Evolutionary conservation across 192 early-diverging fungal genomes (phyloP).

Genomic region (Lobosporangium transversale): DNA sequence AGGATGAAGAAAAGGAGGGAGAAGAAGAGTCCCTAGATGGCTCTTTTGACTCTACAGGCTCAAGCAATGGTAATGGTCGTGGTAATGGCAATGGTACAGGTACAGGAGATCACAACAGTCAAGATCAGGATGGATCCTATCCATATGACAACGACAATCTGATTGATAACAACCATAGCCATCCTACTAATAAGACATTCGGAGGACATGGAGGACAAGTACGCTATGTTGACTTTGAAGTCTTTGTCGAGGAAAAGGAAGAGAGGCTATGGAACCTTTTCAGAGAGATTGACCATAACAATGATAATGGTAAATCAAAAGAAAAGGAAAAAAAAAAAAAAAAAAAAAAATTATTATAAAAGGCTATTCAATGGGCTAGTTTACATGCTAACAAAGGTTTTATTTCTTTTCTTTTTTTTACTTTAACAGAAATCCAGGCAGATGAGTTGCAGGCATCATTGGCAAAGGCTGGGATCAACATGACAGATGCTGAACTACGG

Average conservation of each 20-base stretch:
- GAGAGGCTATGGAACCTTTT: slow-evolving; percentile 71
- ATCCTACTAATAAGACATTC: neutral
- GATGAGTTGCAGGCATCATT: slow-evolving; percentile 66
- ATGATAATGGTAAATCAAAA: slow-evolving; percentile 55
- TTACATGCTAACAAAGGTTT: neutral
- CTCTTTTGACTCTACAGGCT: too few relatives aligned
- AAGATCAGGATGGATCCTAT: slow-evolving; percentile 3
- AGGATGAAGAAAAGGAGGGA: neutral
- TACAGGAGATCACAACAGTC: neutral
- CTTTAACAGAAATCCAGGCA: slow-evolving; percentile 55
- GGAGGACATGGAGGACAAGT: slow-evolving; percentile 25
- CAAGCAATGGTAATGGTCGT: too few relatives aligned
- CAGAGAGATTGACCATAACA: slow-evolving; percentile 68
- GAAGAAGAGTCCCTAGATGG: neutral
- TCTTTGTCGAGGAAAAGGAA: slow-evolving; percentile 75
- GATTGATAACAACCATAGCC: neutral
- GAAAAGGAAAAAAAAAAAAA: neutral
- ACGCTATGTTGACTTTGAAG: slow-evolving; percentile 64
- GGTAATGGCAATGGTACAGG: neutral
- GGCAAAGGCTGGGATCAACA: slow-evolving; percentile 66
- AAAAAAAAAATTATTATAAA: too few relatives aligned
- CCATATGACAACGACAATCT: neutral
- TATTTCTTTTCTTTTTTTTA: neutral
- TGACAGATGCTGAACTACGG: slow-evolving; percentile 66
- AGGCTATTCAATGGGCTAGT: neutral